Conservation (phyloP, 139 green algal genomes). For the Volvox africanus region DNA sequence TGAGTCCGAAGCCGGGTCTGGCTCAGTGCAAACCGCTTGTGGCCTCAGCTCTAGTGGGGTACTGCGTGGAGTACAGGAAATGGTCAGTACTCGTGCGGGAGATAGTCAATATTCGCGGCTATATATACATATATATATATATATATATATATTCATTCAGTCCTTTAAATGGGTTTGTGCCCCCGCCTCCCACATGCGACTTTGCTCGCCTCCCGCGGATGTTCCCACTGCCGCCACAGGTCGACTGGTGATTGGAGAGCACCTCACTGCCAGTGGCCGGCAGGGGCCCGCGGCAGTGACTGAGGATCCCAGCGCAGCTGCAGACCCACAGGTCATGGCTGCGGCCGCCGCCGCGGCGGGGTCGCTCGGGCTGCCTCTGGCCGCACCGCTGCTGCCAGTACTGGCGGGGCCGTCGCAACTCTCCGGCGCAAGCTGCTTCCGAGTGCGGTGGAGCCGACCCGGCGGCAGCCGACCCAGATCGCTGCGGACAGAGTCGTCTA, state of each 20-base stretch:
- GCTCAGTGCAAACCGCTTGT: no score
- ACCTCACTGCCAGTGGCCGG: neutral
- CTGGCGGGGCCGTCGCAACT: neutral
- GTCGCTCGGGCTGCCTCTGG: neutral
- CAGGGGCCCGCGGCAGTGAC: neutral
- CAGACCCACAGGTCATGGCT: neutral
- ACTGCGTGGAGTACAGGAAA: no score
- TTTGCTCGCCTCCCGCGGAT: no score
- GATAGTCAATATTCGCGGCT: no score
- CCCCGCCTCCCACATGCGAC: no score
- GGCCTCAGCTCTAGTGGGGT: no score
- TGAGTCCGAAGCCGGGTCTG: no score
- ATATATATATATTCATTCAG: no score
- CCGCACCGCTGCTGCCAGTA: neutral
- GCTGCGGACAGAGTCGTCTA: neutral
- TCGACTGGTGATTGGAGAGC: constrained; percentile 14
- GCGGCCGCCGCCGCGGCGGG: no score
- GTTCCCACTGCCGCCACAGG: neutral
- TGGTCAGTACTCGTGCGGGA: no score
- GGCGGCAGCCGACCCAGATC: neutral
- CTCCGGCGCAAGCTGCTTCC: neutral
- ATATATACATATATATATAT: no score
- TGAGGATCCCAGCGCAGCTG: neutral
- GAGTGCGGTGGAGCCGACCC: neutral
- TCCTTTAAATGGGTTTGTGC: no score